A percentile compares a stretch with the other conserved stretches of the same genome.
These are phyloP conservation scores for Sugiyamaella mastotermitis DNA, from an alignment of 805 yeast genomes.

Conservation along the genomic window DNA sequence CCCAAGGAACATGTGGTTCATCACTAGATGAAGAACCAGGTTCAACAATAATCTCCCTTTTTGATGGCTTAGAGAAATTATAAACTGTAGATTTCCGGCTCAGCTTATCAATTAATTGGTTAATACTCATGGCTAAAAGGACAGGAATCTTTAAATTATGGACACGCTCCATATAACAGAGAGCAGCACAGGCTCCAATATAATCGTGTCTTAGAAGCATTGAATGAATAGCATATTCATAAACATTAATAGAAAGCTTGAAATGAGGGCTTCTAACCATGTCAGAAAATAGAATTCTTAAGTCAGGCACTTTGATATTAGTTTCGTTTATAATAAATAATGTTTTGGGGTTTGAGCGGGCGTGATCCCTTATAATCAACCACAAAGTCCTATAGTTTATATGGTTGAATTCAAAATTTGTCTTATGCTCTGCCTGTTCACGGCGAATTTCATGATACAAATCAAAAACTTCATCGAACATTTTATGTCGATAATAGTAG, in stretches of 20 bases:
- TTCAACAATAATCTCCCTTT: conserved; percentile 6
- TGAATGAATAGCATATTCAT: conserved; percentile 16
- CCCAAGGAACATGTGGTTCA: background rate
- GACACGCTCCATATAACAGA: conserved; percentile 16
- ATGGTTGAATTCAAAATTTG: conserved; percentile 6
- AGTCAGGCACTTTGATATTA: conserved; percentile 1
- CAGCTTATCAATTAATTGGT: conserved; percentile 14
- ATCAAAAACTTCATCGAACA: conserved; percentile 8
- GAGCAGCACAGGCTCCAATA: conserved; percentile 13
- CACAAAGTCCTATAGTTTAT: conserved; percentile 15
- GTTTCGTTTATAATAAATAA: background rate
- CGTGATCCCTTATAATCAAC: conserved; percentile 14
- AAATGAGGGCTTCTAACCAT: conserved; percentile 15
- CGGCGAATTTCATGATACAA: conserved; percentile 7
- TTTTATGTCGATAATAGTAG: conserved; percentile 14
- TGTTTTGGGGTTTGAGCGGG: conserved; percentile 2
- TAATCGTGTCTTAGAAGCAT: conserved; percentile 14
- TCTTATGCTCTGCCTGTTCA: background rate
- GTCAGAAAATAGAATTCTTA: conserved; percentile 10
- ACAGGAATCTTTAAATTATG: conserved; percentile 12
- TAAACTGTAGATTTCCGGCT: background rate
- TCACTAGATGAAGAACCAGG: conserved; percentile 3
- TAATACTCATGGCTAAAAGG: conserved; percentile 10
- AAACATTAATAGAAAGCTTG: conserved; percentile 14
- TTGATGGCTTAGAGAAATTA: conserved; percentile 8